Percentiles rank a stretch among this genome's conserved stretches.
Evolutionary conservation across 495 filamentous ascomycete species (phyloP).

Genomic region (Tuber borchii): DNA sequence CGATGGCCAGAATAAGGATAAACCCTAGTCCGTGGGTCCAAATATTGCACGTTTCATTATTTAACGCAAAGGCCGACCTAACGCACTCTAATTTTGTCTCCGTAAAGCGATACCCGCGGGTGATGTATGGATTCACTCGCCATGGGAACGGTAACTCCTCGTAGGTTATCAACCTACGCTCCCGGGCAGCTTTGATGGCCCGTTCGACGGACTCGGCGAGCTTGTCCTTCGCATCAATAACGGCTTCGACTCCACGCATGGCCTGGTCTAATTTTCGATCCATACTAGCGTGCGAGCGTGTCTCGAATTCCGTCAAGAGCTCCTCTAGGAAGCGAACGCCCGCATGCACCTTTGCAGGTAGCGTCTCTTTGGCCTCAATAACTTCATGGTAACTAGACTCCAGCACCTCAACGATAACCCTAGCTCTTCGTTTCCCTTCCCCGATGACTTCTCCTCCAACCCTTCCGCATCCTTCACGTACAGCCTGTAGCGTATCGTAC

Average conservation of each 20-base stretch:
- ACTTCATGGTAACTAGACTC: constrained; percentile 83
- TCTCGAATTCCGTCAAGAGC: constrained; percentile 76
- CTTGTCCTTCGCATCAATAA: constrained; percentile 72
- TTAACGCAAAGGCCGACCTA: constrained; percentile 69
- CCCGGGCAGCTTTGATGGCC: constrained; percentile 69
- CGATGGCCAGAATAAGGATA: constrained; percentile 75
- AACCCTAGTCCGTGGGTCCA: constrained; percentile 92
- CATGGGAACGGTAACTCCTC: constrained; percentile 86
- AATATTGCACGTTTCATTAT: constrained; percentile 95
- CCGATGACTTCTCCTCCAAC: constrained; percentile 89
- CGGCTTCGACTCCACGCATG: constrained; percentile 70
- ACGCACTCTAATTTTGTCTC: constrained; percentile 82
- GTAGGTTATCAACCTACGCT: constrained; percentile 78
- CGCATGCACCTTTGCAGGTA: constrained; percentile 84
- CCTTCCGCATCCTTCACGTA: constrained; percentile 77
- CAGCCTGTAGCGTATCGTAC: constrained; percentile 76
- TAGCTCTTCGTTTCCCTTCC: constrained; percentile 72
- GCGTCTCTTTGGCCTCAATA: constrained; percentile 73
- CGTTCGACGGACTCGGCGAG: constrained; percentile 72
- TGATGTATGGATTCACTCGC: constrained; percentile 91
- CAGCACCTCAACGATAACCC: constrained; percentile 88
- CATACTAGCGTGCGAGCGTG: constrained; percentile 68
- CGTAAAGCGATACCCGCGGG: constrained; percentile 83
- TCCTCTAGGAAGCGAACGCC: constrained; percentile 79
- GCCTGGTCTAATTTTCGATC: constrained; percentile 70